Evolutionary conservation across 306 rosid genomes (phyloP).

Genomic region (Trichosanthes cucumerina): DNA sequence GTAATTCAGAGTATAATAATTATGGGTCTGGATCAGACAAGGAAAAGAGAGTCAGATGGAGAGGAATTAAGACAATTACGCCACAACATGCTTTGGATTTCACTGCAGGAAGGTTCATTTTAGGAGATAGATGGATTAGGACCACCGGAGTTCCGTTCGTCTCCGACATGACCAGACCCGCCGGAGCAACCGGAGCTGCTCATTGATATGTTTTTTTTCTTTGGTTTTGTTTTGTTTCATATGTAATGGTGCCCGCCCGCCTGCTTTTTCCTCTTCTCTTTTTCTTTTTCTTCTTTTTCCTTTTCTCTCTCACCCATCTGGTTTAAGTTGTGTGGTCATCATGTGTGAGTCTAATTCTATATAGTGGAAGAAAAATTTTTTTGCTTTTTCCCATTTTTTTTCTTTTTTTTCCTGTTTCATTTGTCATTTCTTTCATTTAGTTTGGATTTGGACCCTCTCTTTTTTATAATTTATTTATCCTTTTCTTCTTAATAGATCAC

Average conservation of each 20-base stretch:
- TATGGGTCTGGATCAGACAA: conserved; percentile 44
- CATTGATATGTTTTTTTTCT: background rate
- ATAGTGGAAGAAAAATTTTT: background rate
- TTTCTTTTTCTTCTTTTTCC: too few relatives aligned
- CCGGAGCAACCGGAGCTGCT: background rate
- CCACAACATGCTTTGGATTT: conserved; percentile 9
- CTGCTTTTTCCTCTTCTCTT: too few relatives aligned
- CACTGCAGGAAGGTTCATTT: conserved; percentile 22
- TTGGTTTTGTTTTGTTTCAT: too few relatives aligned
- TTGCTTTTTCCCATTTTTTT: background rate
- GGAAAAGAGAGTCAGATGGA: conserved; percentile 48
- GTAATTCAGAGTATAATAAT: conserved; percentile 37
- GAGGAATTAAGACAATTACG: conserved; percentile 40
- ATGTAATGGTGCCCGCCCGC: background rate
- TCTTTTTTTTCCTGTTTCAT: background rate
- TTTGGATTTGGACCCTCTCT: background rate
- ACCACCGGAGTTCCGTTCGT: conserved; percentile 33
- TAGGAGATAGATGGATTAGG: conserved; percentile 49
- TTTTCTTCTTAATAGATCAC: too few relatives aligned
- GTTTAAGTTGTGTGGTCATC: background rate
- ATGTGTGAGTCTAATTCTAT: background rate
- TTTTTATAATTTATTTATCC: too few relatives aligned
- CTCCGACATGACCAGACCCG: conserved; percentile 5
- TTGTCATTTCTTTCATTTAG: background rate
- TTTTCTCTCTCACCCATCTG: background rate